Base-by-base conservation (phyloP, 352 stramenopile species). In the Albugo laibachii region DNA sequence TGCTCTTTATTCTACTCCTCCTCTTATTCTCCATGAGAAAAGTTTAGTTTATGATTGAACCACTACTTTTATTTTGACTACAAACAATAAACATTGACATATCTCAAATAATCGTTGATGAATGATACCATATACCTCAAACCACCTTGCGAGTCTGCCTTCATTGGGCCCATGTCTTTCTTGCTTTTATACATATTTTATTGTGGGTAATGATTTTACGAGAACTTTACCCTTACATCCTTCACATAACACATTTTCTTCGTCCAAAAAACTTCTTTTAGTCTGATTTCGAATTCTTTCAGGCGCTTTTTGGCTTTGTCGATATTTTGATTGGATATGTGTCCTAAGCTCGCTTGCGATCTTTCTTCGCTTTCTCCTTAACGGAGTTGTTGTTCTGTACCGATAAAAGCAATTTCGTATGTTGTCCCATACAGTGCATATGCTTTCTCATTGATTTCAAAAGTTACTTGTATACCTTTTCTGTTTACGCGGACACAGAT, bases 71-170 rank as follows among this genome's bases (percentile, higher is more conserved):
- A 12, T 24, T 52, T 44, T 61, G 16, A 45, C 15, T 58, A 53
- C n/a, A 14, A 62, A 20, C 41, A 49, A 19, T 62, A 62, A 12
- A 45, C 55, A 5, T 47, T 41, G 15, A 57, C 36, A 21, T 37
- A 58, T 12, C 46, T 19, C 1, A 49, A 62, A n/a, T 47, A 61
- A 27, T 60, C 53, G 16, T 58, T 40, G 1, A 61, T 49, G 36
- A 54, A 58, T 13, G 31, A 47, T 14, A 57, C 15, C 12, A 53
- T 34, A 21, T 53, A 56, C 27, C 38, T 47, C 21, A 14, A 39
- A 35, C 47, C 8, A 8, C 47, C 18, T 5, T 14, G 44, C 35
- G 16, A 34, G 36, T 11, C 45, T 18, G 8, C n/a, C 45, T 14
- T 41, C 36, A 41, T 14, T 41, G 36, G 14, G 36, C 14, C 16